Base-by-base conservation (phyloP, 345 rosid genomes). In the Salix udensis region DNA sequence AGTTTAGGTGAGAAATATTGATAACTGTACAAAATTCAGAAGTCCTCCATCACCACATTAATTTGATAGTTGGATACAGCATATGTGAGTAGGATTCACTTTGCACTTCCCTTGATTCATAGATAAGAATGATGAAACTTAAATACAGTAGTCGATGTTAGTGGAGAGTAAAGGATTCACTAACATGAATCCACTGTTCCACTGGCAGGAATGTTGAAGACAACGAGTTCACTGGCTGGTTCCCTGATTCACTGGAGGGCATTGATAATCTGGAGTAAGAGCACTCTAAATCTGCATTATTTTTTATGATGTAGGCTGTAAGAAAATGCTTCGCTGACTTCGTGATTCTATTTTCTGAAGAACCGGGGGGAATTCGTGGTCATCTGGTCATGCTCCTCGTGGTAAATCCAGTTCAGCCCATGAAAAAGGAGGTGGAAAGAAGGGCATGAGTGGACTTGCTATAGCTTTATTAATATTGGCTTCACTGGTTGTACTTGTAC, bases 321-420 rank as follows among this genome's bases (percentile, higher is more conserved):
- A 36, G 71, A 71, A 71, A 50, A 30, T 53, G 66, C 68, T 72
- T 73, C 67, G 66, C 76, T 83, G 72, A 79, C 37, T 40, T 67
- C 80, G 68, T 48, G 48, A 64, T 78, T 60, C 7, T 78, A 55
- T 40, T 48, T 30, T 53, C 4, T 80, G 67, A 80, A 96, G 99
- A 69, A 91, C 96, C 68, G 96, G 88, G 77, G 98, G 97, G 70
- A 96, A 96, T 86, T 75, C 80, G 48, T 96, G 98, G 97, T 92
- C 94, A 66, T 76, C 76, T 6, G 86, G 91, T 65, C 80, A 77
- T 67, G 91, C 94, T 72, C 97, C 96, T 15, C 92, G 98, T 97
- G 52, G 31, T 79, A 52, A 75, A 78, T 13, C 68, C 73, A 28
- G 65, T 44, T 46, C 4, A 81, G 18, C 42, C 65, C 28, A 72